These are phyloP conservation scores for Crithidia fasciculata DNA, from an alignment of 208 protist species.

Conservation along the genomic window DNA sequence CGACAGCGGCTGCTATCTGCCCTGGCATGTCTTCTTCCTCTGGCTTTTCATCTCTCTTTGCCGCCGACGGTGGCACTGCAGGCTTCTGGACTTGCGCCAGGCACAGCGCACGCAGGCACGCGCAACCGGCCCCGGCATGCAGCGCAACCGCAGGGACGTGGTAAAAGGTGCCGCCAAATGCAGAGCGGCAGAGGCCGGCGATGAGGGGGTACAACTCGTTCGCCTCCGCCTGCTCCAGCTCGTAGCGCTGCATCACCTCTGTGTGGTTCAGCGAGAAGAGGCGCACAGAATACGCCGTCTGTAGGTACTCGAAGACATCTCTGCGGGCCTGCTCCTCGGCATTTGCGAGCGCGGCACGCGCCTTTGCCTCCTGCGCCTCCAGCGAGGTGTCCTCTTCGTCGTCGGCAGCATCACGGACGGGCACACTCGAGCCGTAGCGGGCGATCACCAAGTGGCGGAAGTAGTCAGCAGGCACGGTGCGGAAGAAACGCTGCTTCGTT, in stretches of 20 bases:
- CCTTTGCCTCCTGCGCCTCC: constrained; percentile 38
- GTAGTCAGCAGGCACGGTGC: constrained; percentile 61
- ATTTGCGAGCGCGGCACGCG: constrained; percentile 34
- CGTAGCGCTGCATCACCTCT: constrained; percentile 55
- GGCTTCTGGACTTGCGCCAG: background rate
- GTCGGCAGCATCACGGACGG: background rate
- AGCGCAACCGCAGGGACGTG: constrained; percentile 48
- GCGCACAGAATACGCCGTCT: constrained; percentile 60
- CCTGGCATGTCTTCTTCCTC: background rate
- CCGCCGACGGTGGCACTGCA: background rate
- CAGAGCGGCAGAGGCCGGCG: constrained; percentile 33
- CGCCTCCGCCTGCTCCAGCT: constrained; percentile 54
- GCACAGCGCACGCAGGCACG: constrained; percentile 42
- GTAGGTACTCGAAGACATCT: constrained; percentile 60
- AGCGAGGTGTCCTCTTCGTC: constrained; percentile 37
- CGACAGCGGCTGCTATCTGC: no score
- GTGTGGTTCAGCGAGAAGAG: constrained; percentile 58
- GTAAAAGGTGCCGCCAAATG: constrained; percentile 61
- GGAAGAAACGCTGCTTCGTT: constrained; percentile 57
- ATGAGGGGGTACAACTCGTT: constrained; percentile 43
- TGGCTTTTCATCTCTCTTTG: background rate
- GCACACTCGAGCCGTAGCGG: constrained; percentile 40
- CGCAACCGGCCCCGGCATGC: constrained; percentile 33
- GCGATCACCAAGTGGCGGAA: constrained; percentile 58
- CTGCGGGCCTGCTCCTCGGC: constrained; percentile 46